Evolutionary conservation across 768 basidiomycete genomes (phyloP).

Genomic region (Cyclocybe aegerita): DNA sequence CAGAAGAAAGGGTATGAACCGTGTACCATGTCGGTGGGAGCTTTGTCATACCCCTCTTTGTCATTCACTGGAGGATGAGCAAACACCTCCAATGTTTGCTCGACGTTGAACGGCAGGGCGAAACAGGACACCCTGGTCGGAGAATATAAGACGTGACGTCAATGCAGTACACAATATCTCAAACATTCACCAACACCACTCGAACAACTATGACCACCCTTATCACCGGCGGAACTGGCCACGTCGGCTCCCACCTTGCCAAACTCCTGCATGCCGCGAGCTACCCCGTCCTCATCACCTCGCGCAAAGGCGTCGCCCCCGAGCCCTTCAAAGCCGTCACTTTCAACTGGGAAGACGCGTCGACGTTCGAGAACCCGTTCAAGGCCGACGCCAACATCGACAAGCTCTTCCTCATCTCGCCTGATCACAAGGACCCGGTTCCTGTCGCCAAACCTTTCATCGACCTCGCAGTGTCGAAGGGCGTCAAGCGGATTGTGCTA

Average conservation of each 20-base stretch:
- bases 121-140: too few species aligned
- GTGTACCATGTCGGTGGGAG: too few species aligned
- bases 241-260: constrained; percentile 26
- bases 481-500: constrained; percentile 32
- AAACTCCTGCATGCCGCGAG: constrained; percentile 21
- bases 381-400: constrained; percentile 11
- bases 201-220: constrained; percentile 29
- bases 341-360: constrained; percentile 33
- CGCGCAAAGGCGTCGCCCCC: constrained; percentile 25
- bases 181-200: too few species aligned
- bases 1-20: too few species aligned
- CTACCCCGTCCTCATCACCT: constrained; percentile 25
- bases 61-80: too few species aligned
- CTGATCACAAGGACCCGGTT: constrained; percentile 10
- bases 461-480: constrained; percentile 25
- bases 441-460: constrained; percentile 23
- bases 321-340: constrained; percentile 25
- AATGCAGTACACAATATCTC: too few species aligned
- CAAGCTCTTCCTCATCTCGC: constrained; percentile 20
- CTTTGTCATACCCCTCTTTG: too few species aligned
- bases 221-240: constrained; percentile 34
- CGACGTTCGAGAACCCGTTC: constrained; percentile 28
- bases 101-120: too few species aligned
- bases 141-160: too few species aligned
- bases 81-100: too few species aligned